These are phyloP conservation scores for Eleusine coracana DNA, from an alignment of 176 grass and related monocot species.

Conservation along the genomic window DNA sequence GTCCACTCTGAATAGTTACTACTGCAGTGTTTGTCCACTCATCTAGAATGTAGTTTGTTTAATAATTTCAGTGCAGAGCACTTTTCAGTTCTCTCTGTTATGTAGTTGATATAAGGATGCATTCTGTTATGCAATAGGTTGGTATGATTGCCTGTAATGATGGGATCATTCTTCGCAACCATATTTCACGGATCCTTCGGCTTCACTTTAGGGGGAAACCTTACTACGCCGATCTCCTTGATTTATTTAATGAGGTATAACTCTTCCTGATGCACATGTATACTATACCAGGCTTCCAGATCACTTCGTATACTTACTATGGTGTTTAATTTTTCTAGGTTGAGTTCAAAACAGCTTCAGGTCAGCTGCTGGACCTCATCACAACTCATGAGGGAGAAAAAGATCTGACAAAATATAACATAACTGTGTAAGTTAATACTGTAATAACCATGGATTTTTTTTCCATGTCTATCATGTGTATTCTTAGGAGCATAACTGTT, in stretches of 20 bases:
- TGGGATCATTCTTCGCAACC: conserved; percentile 84
- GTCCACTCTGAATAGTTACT: background rate
- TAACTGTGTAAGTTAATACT: conserved; percentile 64
- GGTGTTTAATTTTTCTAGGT: conserved; percentile 57
- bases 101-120: background rate
- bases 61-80: background rate
- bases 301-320: conserved; percentile 23
- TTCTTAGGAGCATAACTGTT: conserved; percentile 16
- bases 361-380: conserved; percentile 93
- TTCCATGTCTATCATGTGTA: conserved; percentile 7
- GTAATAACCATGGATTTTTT: conserved; percentile 1
- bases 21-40: background rate
- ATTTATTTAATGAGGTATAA: conserved; percentile 96
- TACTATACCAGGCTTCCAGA: conserved; percentile 6
- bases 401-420: conserved; percentile 82
- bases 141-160: conserved; percentile 90
- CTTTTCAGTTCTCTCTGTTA: conserved; percentile 2
- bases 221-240: conserved; percentile 95
- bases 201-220: conserved; percentile 78
- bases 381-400: conserved; percentile 90
- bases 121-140: conserved; percentile 57
- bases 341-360: conserved; percentile 94
- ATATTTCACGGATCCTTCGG: conserved; percentile 69
- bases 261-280: conserved; percentile 2
- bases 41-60: background rate